phyloP scores from a whole-genome alignment of 768 basidiomycete species.

The Mycena epipterygia region DNA sequence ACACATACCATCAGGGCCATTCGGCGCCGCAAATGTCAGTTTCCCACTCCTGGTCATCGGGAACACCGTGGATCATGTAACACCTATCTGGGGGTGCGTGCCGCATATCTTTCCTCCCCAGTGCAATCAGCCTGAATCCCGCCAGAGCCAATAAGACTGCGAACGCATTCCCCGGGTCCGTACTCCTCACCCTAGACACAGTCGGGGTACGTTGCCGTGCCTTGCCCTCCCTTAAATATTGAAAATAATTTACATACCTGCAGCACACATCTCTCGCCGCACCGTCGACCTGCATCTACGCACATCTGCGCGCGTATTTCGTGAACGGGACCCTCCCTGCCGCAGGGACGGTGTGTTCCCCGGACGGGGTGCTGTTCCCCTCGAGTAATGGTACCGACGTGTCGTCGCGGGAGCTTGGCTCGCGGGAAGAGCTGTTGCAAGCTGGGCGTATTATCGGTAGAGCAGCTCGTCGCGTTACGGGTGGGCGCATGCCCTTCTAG shows the following conservation, averaged over 20 bases:
- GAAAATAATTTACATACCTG: background rate
- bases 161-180: background rate
- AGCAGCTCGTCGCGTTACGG: too few species aligned
- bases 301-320: slow-evolving; percentile 20
- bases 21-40: slow-evolving; percentile 46
- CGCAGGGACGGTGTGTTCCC: slow-evolving; percentile 12
- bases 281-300: slow-evolving; percentile 49
- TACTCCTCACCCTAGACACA: background rate
- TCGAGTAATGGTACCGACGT: background rate
- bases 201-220: background rate
- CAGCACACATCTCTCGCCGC: slow-evolving; percentile 52
- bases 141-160: background rate
- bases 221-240: background rate
- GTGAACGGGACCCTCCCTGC: slow-evolving; percentile 23
- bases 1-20: slow-evolving; percentile 39
- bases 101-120: background rate
- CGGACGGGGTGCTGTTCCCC: slow-evolving; percentile 22
- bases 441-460: too few species aligned
- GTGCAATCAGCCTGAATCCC: background rate
- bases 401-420: background rate
- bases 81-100: slow-evolving; percentile 25
- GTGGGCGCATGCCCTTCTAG: too few species aligned
- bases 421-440: too few species aligned
- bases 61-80: slow-evolving; percentile 37
- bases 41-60: slow-evolving; percentile 47